A percentile compares a stretch with the other conserved stretches of the same genome.
phyloP scores from a whole-genome alignment of 2,329 filamentous ascomycete genomes.

The Fusarium succisae region DNA sequence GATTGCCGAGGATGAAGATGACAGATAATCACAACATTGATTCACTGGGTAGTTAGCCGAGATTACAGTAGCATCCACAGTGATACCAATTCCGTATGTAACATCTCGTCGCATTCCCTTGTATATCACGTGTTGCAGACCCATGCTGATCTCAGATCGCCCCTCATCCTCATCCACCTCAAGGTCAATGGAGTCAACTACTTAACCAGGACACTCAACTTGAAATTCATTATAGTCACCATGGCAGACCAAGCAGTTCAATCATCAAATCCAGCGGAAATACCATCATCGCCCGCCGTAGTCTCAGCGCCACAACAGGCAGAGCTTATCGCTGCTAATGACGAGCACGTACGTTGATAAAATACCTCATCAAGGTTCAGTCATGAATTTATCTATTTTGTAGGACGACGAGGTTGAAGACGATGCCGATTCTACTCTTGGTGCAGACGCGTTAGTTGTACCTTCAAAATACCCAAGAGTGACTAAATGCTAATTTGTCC shows the following conservation, averaged over 20 bases:
- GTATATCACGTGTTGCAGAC: not conserved
- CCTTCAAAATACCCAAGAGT: fast-evolving
- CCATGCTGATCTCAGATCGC: not conserved
- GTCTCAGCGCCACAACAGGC: not conserved
- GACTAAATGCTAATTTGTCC: not conserved
- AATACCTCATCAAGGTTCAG: not conserved
- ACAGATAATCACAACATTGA: constrained; percentile 10
- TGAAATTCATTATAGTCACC: not conserved
- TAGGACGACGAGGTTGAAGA: not conserved
- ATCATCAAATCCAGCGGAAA: not conserved
- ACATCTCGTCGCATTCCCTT: not conserved
- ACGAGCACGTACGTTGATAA: not conserved
- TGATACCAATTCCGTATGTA: not conserved
- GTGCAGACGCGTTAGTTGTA: not conserved
- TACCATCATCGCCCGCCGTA: not conserved
- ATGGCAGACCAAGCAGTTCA: not conserved
- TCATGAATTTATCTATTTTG: not conserved
- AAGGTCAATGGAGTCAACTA: not conserved
- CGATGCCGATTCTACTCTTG: not conserved
- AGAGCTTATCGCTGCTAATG: not conserved
- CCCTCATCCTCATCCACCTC: not conserved
- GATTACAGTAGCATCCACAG: not conserved
- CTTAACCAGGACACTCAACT: not conserved
- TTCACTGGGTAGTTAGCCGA: not conserved
- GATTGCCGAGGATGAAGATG: constrained; percentile 42